Conservation (phyloP, 305 asterid species). For the Solanum hybrid region DNA sequence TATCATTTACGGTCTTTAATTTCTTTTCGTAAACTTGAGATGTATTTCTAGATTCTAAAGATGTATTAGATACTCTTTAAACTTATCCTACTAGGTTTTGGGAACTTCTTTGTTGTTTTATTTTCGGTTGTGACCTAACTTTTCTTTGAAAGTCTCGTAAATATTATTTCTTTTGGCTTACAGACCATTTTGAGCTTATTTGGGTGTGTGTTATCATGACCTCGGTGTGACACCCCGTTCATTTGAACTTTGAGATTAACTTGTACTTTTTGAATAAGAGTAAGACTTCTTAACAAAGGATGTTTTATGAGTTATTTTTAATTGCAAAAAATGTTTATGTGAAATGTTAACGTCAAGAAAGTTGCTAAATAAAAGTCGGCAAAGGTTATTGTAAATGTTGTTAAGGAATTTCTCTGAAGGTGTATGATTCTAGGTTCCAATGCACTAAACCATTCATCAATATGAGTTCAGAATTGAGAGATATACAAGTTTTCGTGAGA, state of each 20-base stretch:
- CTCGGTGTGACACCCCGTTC: background rate
- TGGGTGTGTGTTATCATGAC: background rate
- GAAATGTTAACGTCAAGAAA: background rate
- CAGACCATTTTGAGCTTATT: background rate
- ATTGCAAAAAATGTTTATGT: background rate
- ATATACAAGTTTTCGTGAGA: background rate
- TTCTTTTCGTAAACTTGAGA: background rate
- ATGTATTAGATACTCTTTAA: background rate
- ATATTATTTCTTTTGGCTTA: background rate
- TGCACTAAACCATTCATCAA: background rate
- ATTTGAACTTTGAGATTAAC: background rate
- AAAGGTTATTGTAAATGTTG: background rate
- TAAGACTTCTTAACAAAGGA: background rate
- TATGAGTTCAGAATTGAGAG: background rate
- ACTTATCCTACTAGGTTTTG: background rate
- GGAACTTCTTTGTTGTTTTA: background rate
- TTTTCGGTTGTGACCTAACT: background rate
- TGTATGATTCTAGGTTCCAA: background rate
- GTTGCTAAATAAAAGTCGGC: too few species aligned
- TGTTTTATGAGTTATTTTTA: background rate
- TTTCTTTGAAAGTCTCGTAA: background rate
- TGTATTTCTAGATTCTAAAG: background rate
- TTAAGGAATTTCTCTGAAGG: background rate
- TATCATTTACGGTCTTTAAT: background rate
- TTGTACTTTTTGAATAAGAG: background rate